Evolutionary conservation across 768 basidiomycete genomes (phyloP), one percentile per base, ranked within the genome.

Genomic region (Mycena alexandri): DNA sequence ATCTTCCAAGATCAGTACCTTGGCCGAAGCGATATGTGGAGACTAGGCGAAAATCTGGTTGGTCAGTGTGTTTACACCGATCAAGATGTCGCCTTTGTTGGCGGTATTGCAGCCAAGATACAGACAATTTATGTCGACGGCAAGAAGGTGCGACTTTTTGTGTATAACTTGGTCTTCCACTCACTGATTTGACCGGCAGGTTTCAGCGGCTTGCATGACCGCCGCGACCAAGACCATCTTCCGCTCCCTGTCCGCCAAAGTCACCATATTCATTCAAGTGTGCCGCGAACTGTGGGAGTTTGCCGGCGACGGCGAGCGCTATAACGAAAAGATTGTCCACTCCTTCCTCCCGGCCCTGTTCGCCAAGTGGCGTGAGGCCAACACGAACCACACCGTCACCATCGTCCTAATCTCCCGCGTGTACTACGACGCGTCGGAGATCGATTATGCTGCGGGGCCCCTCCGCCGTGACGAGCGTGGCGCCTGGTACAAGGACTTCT

Each of bases 271-370:
- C 77, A 95, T 99, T 53, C 96, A 98, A 83, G 93, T 99, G 17
- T 97, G 95, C 76, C 89, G 91, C 53, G 98, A 99, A 75, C 88
- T 98, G 61, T 99, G 95, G 94, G 94, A 98, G 73, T 99, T 99
- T 75, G 88, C 96, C 24, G 95, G 94, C 41, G 98, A 99, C 68
- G 98, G 98, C 24, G 96, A 98, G 77, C 89, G 96, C 7, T 95
- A 92, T 79, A 92, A 94, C 75, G 98, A 99, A 77, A 99, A 99
- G 81, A 93, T 97, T n/a, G 92, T 97, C 3, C 96, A 98, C 76
- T 94, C 96, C 4, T 98, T 98, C 81, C 87, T 99, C 10, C 96
- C 97, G 1, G 87, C 92, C 16, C 86, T 99, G 5, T 96, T 98
- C 73, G 78, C 86, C 13, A 91, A 90, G 68, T 99, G 96, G 96